These are phyloP conservation scores for Coemansia sp. DNA, from an alignment of 192 early-diverging fungal genomes.

Conservation along the genomic window DNA sequence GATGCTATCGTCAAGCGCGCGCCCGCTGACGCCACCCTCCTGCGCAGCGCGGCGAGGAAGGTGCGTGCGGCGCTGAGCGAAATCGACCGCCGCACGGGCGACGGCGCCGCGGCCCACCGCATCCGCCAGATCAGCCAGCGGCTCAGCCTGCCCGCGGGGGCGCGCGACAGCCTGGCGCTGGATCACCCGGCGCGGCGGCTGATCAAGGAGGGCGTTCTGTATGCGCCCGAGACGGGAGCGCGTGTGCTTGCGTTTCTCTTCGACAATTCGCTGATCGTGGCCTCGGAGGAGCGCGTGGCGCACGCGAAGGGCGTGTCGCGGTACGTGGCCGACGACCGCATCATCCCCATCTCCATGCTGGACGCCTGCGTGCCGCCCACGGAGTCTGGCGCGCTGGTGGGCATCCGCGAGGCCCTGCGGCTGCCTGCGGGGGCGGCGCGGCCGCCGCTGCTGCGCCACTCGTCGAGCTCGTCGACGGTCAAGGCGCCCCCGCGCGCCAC, in stretches of 20 bases:
- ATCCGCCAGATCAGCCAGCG: conserved; percentile 50
- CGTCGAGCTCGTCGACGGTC: conserved; percentile 19
- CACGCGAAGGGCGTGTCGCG: conserved; percentile 42
- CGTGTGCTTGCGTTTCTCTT: conserved; percentile 52
- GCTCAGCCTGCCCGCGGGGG: conserved; percentile 30
- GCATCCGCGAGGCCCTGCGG: conserved; percentile 34
- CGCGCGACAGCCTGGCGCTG: conserved; percentile 47
- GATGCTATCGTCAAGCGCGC: conserved; percentile 76
- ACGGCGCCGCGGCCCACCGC: conserved; percentile 32
- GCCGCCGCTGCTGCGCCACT: conserved; percentile 18
- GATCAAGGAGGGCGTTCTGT: conserved; percentile 40
- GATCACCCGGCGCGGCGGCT: conserved; percentile 34
- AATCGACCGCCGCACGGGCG: conserved; percentile 46
- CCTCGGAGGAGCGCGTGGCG: conserved; percentile 33
- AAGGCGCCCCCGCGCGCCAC: background rate
- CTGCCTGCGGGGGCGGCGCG: conserved; percentile 11
- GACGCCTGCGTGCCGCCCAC: conserved; percentile 26
- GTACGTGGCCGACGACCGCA: conserved; percentile 47
- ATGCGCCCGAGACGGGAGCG: conserved; percentile 10
- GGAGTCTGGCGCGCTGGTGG: conserved; percentile 24
- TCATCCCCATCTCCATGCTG: conserved; percentile 52
- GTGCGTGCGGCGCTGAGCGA: conserved; percentile 35
- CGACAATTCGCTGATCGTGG: conserved; percentile 53
- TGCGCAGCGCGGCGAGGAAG: conserved; percentile 28
- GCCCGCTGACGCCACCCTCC: conserved; percentile 57